These are phyloP conservation scores for Debaryomyces nepalensis DNA, from an alignment of 1,139 yeast species.

Conservation along the genomic window DNA sequence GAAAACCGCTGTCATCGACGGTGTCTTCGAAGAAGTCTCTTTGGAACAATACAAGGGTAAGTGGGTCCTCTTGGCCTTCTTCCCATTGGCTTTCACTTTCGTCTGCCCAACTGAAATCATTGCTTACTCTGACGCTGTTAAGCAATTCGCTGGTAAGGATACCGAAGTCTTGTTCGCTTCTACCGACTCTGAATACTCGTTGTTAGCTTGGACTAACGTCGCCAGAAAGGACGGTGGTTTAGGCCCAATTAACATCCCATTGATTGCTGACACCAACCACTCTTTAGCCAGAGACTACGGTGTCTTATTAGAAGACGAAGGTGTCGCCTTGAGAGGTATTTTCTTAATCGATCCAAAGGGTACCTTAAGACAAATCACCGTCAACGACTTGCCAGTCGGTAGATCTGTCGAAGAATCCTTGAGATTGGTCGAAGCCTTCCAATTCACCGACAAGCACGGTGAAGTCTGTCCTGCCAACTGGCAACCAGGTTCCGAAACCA, in stretches of 20 bases:
- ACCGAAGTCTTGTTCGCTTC: conserved; percentile 93
- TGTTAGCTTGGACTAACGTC: conserved; percentile 97
- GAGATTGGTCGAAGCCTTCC: conserved; percentile 92
- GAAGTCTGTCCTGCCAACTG: conserved; percentile 99
- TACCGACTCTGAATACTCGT: conserved; percentile 96
- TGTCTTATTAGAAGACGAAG: conserved; percentile 93
- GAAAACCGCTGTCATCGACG: conserved; percentile 96
- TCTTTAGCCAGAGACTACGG: conserved; percentile 93
- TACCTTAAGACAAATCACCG: conserved; percentile 89
- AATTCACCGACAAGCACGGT: conserved; percentile 93
- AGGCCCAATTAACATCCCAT: conserved; percentile 92
- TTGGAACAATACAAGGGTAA: conserved; percentile 96
- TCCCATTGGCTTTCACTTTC: conserved; percentile 98
- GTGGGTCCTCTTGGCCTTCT: conserved; percentile 95
- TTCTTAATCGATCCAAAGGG: conserved; percentile 98
- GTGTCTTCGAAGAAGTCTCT: conserved; percentile 91
- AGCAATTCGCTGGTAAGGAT: conserved; percentile 85
- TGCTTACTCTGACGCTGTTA: conserved; percentile 95
- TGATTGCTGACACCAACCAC: conserved; percentile 97
- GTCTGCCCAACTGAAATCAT: conserved; percentile 99
- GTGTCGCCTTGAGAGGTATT: conserved; percentile 96
- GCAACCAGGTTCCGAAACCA: conserved; percentile 96
- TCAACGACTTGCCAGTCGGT: conserved; percentile 98
- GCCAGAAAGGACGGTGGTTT: conserved; percentile 98
- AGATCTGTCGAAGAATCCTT: conserved; percentile 97